These are phyloP conservation scores for Melastoma candidum DNA, from an alignment of 441 rosid genomes.

Conservation along the genomic window DNA sequence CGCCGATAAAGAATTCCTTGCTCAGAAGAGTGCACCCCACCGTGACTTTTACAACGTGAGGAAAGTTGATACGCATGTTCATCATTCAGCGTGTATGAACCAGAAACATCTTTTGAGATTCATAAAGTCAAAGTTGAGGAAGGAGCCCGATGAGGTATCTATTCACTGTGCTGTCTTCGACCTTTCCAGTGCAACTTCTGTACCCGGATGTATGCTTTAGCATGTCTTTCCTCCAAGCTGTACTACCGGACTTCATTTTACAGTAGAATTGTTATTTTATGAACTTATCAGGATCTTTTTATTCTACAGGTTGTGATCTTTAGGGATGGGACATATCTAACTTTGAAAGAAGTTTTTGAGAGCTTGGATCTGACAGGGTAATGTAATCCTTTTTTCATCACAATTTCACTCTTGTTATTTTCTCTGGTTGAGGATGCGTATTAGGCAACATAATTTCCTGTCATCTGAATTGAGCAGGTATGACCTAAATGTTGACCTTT, in stretches of 20 bases:
- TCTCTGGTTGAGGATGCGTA: neutral
- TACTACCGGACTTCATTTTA: neutral
- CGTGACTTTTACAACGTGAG: conserved; percentile 98
- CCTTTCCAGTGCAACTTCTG: neutral
- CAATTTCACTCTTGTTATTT: neutral
- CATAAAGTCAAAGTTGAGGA: conserved; percentile 93
- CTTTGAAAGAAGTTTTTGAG: conserved; percentile 93
- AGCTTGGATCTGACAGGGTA: conserved; percentile 96
- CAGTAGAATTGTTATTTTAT: neutral
- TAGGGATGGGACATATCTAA: conserved; percentile 95
- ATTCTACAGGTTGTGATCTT: conserved; percentile 89
- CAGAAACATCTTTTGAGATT: conserved; percentile 98
- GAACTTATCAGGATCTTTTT: conserved; percentile 1
- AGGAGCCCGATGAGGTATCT: conserved; percentile 96
- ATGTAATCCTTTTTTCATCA: conserved; percentile 6
- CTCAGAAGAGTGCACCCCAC: conserved; percentile 99
- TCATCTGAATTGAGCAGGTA: conserved; percentile 38
- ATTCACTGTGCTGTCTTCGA: neutral
- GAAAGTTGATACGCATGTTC: conserved; percentile 98
- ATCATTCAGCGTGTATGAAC: conserved; percentile 99
- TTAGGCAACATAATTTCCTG: too few species aligned
- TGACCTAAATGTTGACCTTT: conserved; percentile 93
- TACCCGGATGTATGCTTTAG: neutral
- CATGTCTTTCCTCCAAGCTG: conserved; percentile 3
- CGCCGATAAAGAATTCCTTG: conserved; percentile 93